Evolutionary conservation across 1,139 yeast species (phyloP), one percentile per base, ranked within the genome.

Genomic region (Blastobotrys elegans): DNA sequence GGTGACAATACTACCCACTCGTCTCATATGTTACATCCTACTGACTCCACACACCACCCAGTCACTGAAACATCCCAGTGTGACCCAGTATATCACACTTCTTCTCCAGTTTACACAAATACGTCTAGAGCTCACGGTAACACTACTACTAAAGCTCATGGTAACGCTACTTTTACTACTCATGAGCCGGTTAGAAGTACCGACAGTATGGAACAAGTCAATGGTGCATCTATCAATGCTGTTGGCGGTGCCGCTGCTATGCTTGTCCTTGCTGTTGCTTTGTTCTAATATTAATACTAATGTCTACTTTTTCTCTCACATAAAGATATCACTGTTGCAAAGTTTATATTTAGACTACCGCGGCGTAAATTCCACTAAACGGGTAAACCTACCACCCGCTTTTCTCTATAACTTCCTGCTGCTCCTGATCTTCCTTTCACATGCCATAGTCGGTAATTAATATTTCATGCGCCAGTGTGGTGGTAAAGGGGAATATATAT

Each of bases 201-300:
- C 17, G 33, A n/a, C 14, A 27, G 6, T 10, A 13, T 11, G 14
- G 22, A 24, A 21, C 44, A 40, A 26, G 44, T 40, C 37, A 40
- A 40, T 21, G 44, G 38, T 31, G 44, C 38, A 2, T 2, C 30
- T 20, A 4, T 13, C 11, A 32, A 22, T 2, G 29, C 38, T 13
- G 31, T 40, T 14, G 18, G 21, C 18, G 36, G 36, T 33, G 44
- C 38, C 2, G 32, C 13, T 2, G 31, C 30, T 7, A n/a, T 40
- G 18, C 38, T 38, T 16, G 47, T 44, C 11, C 33, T 43, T 2
- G 44, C 46, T 39, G 49, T 47, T 8, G 51, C 42, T 32, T 24
- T 41, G 18, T 24, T 40, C 30, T 34, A 26, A 21, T n/a, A n/a
- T n/a, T n/a, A n/a, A n/a, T n/a, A n/a, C n/a, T n/a, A n/a, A n/a